Percentiles rank a stretch among this genome's conserved stretches.
Conservation (phyloP, 768 basidiomycete species). For the Lentinus brumalis region DNA sequence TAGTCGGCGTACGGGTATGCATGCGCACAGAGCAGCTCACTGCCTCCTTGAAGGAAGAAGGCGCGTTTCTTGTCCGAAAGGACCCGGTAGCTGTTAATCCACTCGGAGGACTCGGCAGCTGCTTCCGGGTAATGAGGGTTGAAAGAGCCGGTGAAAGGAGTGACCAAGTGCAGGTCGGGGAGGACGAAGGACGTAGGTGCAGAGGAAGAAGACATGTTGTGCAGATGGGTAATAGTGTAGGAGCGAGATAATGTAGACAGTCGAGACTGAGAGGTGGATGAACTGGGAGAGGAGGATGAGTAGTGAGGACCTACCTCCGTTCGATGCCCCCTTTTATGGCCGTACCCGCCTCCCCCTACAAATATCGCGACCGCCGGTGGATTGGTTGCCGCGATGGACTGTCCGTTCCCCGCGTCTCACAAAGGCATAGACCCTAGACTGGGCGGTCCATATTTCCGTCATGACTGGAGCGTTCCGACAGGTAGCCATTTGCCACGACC, state of each 20-base stretch:
- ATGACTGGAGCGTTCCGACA: too few species aligned
- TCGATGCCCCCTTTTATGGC: not conserved
- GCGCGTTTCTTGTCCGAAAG: conserved; percentile 62
- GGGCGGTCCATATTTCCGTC: too few species aligned
- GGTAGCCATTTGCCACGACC: too few species aligned
- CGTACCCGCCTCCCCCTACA: not conserved
- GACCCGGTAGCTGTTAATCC: conserved; percentile 62
- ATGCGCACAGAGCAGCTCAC: conserved; percentile 62
- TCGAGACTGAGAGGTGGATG: not conserved
- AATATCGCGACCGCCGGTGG: too few species aligned
- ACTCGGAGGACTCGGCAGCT: conserved; percentile 57
- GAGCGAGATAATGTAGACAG: not conserved
- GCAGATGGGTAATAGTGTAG: not conserved
- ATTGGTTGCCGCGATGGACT: too few species aligned
- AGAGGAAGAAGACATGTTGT: not conserved
- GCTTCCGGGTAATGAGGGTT: conserved; percentile 61
- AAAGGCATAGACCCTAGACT: too few species aligned
- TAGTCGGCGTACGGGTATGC: conserved; percentile 60
- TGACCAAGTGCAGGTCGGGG: conserved; percentile 55
- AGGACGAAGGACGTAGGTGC: conserved; percentile 40
- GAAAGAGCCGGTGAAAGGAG: conserved; percentile 47
- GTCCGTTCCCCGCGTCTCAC: too few species aligned
- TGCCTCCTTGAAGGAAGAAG: conserved; percentile 63
- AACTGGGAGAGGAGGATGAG: not conserved
- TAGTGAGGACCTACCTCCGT: not conserved